Evolutionary conservation across 805 yeast species (phyloP).

Genomic region (Jamesozyma jinghongensis): DNA sequence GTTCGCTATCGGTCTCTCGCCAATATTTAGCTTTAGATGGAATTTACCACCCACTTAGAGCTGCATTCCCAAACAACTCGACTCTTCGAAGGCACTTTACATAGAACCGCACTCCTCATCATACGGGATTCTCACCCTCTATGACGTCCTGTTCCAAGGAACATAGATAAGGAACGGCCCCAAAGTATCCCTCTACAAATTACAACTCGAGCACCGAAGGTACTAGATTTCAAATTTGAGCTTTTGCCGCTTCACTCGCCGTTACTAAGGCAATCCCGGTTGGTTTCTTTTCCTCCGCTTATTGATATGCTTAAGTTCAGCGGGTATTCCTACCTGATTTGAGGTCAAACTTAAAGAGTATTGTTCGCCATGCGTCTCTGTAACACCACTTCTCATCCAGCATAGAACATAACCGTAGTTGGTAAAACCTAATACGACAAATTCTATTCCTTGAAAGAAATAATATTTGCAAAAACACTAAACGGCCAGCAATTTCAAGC

Average conservation of each 20-base stretch:
- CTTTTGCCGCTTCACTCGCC: conserved; percentile 36
- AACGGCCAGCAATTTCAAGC: conserved; percentile 28
- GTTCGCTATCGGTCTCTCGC: conserved; percentile 42
- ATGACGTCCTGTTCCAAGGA: conserved; percentile 35
- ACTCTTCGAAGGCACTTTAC: conserved; percentile 27
- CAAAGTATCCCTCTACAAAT: conserved; percentile 32
- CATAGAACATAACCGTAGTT: conserved; percentile 5
- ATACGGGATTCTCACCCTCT: conserved; percentile 38
- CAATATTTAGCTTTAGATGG: conserved; percentile 39
- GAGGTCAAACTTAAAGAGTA: conserved; percentile 31
- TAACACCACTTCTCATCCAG: conserved; percentile 8
- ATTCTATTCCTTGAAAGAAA: not conserved
- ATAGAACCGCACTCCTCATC: conserved; percentile 26
- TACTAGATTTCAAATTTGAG: conserved; percentile 37
- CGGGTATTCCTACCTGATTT: conserved; percentile 35
- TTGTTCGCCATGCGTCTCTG: conserved; percentile 12
- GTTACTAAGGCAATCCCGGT: conserved; percentile 39
- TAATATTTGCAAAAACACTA: conserved; percentile 4
- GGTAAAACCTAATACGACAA: conserved; percentile 21
- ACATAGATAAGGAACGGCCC: conserved; percentile 31
- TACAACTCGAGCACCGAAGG: conserved; percentile 34
- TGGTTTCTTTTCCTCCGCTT: conserved; percentile 40
- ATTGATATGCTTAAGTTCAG: conserved; percentile 39
- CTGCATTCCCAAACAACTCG: conserved; percentile 34
- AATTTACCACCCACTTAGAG: conserved; percentile 31